A percentile compares a stretch with the other conserved stretches of the same genome.
These are phyloP conservation scores for Sporothrix globosa DNA, from an alignment of 2,329 filamentous ascomycete genomes.

Conservation along the genomic window DNA sequence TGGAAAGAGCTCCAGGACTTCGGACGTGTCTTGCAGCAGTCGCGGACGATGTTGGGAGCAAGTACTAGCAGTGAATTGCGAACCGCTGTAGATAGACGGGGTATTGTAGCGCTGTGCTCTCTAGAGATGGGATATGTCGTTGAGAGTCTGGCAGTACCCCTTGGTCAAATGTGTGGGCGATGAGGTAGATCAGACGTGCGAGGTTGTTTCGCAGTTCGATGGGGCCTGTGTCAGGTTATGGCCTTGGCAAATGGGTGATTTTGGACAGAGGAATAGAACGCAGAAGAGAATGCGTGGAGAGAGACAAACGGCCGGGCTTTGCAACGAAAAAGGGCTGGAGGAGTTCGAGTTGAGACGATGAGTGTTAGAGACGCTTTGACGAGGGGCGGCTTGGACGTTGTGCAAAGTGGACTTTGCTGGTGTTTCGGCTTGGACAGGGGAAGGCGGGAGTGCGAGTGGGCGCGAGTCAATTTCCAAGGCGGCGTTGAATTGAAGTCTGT, in stretches of 20 bases:
- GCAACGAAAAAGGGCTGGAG: slow-evolving; percentile 39
- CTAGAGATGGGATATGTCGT: slow-evolving; percentile 16
- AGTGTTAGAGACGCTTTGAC: slow-evolving; percentile 52
- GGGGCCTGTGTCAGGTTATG: slow-evolving; percentile 46
- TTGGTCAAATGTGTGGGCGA: slow-evolving; percentile 17
- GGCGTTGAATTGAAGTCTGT: neutral
- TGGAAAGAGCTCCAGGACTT: neutral
- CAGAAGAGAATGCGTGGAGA: neutral
- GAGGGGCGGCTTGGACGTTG: slow-evolving; percentile 45
- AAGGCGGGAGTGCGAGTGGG: slow-evolving; percentile 11
- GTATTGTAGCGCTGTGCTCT: neutral
- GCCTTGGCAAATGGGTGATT: neutral
- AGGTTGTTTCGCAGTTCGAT: slow-evolving; percentile 50
- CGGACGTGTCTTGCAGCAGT: neutral
- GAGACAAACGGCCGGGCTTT: slow-evolving; percentile 38
- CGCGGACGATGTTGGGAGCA: neutral
- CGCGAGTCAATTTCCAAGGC: neutral
- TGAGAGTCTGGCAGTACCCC: neutral
- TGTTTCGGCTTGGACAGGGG: slow-evolving; percentile 48
- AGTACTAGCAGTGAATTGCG: neutral
- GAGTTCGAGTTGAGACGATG: slow-evolving; percentile 51
- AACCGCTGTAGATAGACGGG: neutral
- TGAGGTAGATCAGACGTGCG: slow-evolving; percentile 47
- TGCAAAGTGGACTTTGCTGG: slow-evolving; percentile 43
- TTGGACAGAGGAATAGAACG: neutral